Evolutionary conservation across 495 filamentous ascomycete genomes (phyloP).

Genomic region (Daldinia grandis): DNA sequence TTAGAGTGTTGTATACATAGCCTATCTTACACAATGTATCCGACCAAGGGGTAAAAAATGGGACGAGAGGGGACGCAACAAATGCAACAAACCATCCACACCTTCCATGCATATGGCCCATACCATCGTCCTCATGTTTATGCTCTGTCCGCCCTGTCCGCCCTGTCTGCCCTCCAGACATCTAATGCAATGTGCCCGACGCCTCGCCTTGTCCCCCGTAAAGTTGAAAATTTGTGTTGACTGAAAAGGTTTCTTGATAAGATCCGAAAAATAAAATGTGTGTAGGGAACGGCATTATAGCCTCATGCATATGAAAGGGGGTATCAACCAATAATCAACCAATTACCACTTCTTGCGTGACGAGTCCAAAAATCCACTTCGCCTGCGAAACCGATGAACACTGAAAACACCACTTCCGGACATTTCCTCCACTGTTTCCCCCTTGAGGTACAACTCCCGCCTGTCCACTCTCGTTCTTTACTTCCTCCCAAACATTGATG

Average conservation of each 20-base stretch:
- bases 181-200: conserved; percentile 37
- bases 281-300: not conserved
- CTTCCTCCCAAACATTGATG: conserved; percentile 85
- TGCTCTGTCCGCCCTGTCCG: conserved; percentile 36
- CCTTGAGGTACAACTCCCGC: conserved; percentile 70
- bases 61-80: conserved; percentile 3
- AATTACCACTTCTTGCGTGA: conserved; percentile 56
- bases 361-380: conserved; percentile 55
- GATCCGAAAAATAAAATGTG: conserved; percentile 8
- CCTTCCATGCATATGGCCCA: conserved; percentile 16
- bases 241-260: not conserved
- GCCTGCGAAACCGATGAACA: conserved; percentile 56
- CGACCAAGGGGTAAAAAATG: not conserved
- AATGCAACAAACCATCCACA: conserved; percentile 26
- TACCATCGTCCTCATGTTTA: conserved; percentile 26
- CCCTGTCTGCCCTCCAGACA: conserved; percentile 29
- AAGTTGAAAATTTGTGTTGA: conserved; percentile 11
- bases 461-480: conserved; percentile 71
- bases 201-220: conserved; percentile 28
- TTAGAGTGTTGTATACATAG: conserved; percentile 28
- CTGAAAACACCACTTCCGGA: conserved; percentile 85
- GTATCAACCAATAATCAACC: conserved; percentile 46
- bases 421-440: conserved; percentile 77
- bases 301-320: conserved; percentile 20
- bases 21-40: conserved; percentile 20